phyloP scores from a whole-genome alignment of 805 yeast species.

The Wickerhamomyces alni region DNA sequence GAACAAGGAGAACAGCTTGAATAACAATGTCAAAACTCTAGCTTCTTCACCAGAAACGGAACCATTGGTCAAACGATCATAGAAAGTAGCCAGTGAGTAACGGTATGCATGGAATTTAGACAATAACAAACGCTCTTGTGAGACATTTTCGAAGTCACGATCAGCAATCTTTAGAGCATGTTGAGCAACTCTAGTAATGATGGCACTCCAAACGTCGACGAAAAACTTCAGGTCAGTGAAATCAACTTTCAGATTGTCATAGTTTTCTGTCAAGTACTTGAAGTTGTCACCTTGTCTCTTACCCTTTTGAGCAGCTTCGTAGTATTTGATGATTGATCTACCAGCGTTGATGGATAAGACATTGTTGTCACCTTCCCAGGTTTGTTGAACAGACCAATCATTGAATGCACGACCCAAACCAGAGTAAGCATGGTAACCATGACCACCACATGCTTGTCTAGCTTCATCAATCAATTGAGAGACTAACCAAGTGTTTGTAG shows the following conservation, averaged over 20 bases:
- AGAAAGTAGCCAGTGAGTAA: slow-evolving; percentile 28
- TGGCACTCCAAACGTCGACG: slow-evolving; percentile 28
- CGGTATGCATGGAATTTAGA: slow-evolving; percentile 37
- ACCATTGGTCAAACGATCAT: slow-evolving; percentile 19
- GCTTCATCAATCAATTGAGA: slow-evolving; percentile 79
- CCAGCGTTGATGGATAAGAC: slow-evolving; percentile 82
- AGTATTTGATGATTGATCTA: slow-evolving; percentile 50
- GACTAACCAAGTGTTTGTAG: slow-evolving; percentile 84
- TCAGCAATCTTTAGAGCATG: slow-evolving; percentile 25
- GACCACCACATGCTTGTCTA: slow-evolving; percentile 95
- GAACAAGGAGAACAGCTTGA: slow-evolving; percentile 57
- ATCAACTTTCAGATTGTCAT: slow-evolving; percentile 20
- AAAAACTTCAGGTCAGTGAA: slow-evolving; percentile 14
- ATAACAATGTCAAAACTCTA: slow-evolving; percentile 45
- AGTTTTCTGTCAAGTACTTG: slow-evolving; percentile 25
- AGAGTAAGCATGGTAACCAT: slow-evolving; percentile 89
- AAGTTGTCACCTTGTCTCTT: slow-evolving; percentile 25
- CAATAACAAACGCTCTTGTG: slow-evolving; percentile 31
- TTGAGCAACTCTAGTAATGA: slow-evolving; percentile 27
- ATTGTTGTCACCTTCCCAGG: slow-evolving; percentile 98
- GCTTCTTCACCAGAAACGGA: slow-evolving; percentile 30
- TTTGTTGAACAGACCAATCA: slow-evolving; percentile 97
- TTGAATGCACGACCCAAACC: slow-evolving; percentile 84
- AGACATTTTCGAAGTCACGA: slow-evolving; percentile 29
- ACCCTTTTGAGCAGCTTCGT: slow-evolving; percentile 31